Evolutionary conservation across 2,329 filamentous ascomycete species (phyloP), one percentile per base, ranked within the genome.

Genomic region (Xylariaceae sp.): DNA sequence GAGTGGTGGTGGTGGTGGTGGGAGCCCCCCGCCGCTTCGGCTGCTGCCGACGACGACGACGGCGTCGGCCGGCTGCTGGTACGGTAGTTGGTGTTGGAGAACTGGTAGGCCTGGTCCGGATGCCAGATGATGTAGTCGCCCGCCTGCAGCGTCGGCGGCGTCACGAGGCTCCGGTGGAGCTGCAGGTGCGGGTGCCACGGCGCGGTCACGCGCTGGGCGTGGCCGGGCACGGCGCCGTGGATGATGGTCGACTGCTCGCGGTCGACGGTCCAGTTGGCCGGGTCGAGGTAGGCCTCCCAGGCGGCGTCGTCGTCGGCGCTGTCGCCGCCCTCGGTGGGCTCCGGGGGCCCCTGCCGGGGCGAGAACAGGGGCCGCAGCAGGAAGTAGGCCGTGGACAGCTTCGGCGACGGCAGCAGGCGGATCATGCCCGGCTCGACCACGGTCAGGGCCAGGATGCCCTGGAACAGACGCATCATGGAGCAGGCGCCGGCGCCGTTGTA

Each of bases 81-180:
- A 33, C 53, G 55, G 42, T 57, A 50, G 42, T 59, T 65, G 36
- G 50, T 51, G 29, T 54, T 54, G 28, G 51, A 53, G 48, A 75
- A 70, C 44, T 71, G 69, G 51, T 75, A 75, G 6, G 70, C 65
- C 39, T 73, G 63, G 43, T 75, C 71, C 15, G 70, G 70, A 46
- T 75, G 71, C 71, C 71, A 75, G 44, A 75, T 56, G 39, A 75
- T 70, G 49, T 75, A 75, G 58, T 75, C 71, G 45, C 71, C 71
- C 0, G 68, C 63, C 39, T 68, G 67, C 27, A 75, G 52, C 8
- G 67, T 69, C 3, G 71, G 71, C 29, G 73, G 62, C n/a, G 70
- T 69, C 37, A 75, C 63, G 40, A 75, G 65, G 40, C 67, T 74
- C 35, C 62, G 59, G 38, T 68, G 62, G 29, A 75, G 61, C 48